Base-by-base conservation (phyloP, 2,329 filamentous ascomycete genomes). In the Cryphonectria parasitica region DNA sequence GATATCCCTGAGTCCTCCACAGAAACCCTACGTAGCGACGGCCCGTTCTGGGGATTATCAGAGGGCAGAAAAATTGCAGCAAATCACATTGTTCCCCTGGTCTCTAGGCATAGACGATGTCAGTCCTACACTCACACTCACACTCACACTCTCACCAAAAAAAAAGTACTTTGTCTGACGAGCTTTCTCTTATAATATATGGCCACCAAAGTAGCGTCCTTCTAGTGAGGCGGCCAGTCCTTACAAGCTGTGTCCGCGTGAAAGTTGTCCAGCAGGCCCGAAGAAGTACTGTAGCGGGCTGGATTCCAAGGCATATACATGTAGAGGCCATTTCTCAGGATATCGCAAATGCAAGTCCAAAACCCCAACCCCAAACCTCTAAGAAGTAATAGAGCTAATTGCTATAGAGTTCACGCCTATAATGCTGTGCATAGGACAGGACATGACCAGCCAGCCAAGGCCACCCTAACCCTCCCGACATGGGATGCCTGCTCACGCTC, bases 401-500 rank as follows among this genome's bases (percentile, higher is more conserved):
- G 2, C 1, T 49, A 11, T 22, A 45, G 43, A 22, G 17, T 22
- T 45, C 43, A 49, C 31, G 31, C 52, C 15, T 8, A 15, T 11
- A 10, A 25, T 56, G n/a, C 19, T 34, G 6, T 28, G 25, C 15
- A 5, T 8, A 17, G 8, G 25, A 39, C 36, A 39, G 36, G 54
- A 31, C 54, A 58, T 17, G 15, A 19, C 15, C 54, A 31, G 3
- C 8, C 52, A 31, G 54, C 54, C 25, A 8, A 17, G 31, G 17
- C 36, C 13, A 45, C 61, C 61, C 61, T 64, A 64, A 64, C 61
- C 61, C 61, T 64, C 31, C 15, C n/a, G 34, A 41, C 34, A 39
- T 63, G 31, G 31, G 19, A 22, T 39, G 13, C 34, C 60, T 22
- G 60, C 22, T 39, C 34, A 36, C 19, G 17, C 22, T 39, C 34